Percentiles rank a stretch among this genome's conserved stretches.
These are phyloP conservation scores for Hirschioporus abietinus DNA, from an alignment of 768 basidiomycete genomes.

Conservation along the genomic window DNA sequence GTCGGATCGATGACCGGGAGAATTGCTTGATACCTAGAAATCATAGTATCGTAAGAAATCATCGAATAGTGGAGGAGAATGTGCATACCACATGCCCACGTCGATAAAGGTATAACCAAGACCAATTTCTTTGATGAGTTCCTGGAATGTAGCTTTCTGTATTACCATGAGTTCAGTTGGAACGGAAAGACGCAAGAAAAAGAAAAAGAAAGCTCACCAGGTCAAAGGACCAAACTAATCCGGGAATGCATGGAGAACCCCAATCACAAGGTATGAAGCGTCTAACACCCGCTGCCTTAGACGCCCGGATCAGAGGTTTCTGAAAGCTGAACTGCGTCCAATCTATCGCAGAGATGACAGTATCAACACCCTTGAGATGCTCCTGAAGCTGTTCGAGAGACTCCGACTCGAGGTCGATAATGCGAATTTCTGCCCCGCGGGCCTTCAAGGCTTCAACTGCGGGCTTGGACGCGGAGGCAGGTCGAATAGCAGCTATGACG, in stretches of 20 bases:
- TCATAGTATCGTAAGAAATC: not conserved
- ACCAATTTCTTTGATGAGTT: constrained; percentile 20
- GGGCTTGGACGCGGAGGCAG: constrained; percentile 16
- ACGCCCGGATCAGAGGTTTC: constrained; percentile 15
- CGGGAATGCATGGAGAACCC: constrained; percentile 13
- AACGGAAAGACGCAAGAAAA: not conserved
- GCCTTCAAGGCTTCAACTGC: constrained; percentile 10
- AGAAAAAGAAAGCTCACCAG: constrained; percentile 6
- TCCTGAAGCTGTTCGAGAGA: constrained; percentile 14
- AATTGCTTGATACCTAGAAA: not conserved
- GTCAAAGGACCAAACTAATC: constrained; percentile 9
- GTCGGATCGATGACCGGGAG: not conserved
- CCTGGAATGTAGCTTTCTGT: constrained; percentile 25
- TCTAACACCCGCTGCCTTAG: constrained; percentile 19
- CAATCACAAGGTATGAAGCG: constrained; percentile 23
- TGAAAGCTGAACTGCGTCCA: constrained; percentile 9
- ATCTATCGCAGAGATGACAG: constrained; percentile 14
- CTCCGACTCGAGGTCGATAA: constrained; percentile 12
- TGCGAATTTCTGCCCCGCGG: constrained; percentile 17
- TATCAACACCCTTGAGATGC: constrained; percentile 15
- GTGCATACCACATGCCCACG: constrained; percentile 23
- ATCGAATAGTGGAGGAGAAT: not conserved
- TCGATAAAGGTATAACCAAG: constrained; percentile 28
- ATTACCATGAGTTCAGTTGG: not conserved
- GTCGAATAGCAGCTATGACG: constrained; percentile 13